Evolutionary conservation across 2,329 filamentous ascomycete species (phyloP).

Genomic region (Emydomyces testavorans): DNA sequence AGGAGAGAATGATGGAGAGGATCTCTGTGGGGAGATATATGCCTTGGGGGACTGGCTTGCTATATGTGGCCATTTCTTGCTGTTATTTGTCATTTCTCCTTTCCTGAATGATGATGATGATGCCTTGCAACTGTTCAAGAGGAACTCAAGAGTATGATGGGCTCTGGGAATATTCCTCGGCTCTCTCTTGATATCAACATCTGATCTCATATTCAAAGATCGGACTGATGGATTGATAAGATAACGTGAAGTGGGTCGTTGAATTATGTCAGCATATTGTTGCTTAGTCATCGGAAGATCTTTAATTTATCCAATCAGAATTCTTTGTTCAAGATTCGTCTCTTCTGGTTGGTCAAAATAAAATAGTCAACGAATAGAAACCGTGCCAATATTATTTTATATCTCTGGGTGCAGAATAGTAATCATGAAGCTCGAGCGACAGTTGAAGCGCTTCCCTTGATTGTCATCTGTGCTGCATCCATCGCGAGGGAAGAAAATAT

Average conservation of each 20-base stretch:
- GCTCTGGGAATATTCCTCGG: no score
- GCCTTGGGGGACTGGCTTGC: not conserved
- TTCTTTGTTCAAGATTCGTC: constrained; percentile 28
- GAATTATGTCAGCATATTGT: not conserved
- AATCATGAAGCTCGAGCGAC: constrained; percentile 64
- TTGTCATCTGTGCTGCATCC: constrained; percentile 56
- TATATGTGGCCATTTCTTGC: not conserved
- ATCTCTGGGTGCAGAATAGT: constrained; percentile 48
- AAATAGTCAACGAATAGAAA: no score
- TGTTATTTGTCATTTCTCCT: not conserved
- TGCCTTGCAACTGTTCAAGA: not conserved
- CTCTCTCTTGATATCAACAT: no score
- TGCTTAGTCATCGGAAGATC: no score
- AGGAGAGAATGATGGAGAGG: constrained; percentile 40
- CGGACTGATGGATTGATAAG: not conserved
- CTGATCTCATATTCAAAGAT: no score
- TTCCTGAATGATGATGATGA: no score
- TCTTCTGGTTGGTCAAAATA: no score
- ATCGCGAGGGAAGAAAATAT: constrained; percentile 60
- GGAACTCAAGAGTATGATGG: no score
- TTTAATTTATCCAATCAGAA: no score
- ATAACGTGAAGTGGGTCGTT: not conserved
- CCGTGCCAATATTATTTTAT: no score
- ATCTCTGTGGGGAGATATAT: constrained; percentile 45
- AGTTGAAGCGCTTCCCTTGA: constrained; percentile 59